Conservation (phyloP, 1,284 basidiomycete genomes). For the Melampsora larici-populina region DNA sequence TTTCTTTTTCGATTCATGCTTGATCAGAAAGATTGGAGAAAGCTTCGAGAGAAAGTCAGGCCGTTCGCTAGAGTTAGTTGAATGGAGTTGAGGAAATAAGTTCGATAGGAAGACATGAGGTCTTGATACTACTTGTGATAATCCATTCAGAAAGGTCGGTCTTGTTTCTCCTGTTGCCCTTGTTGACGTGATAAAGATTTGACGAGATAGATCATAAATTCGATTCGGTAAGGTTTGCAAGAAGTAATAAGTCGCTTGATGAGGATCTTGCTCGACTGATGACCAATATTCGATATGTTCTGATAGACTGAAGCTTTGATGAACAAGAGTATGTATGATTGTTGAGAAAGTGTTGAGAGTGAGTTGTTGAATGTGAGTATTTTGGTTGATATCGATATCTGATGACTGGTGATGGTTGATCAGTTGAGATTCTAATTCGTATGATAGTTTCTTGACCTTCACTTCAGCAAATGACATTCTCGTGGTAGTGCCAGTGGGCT, state of each 20-base stretch:
- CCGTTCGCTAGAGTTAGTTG: not conserved
- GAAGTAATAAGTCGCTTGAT: conserved; percentile 13
- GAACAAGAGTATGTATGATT: not conserved
- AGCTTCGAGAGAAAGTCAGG: conserved; percentile 16
- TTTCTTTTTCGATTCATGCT: conserved; percentile 27
- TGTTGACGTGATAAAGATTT: conserved; percentile 2
- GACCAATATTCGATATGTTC: conserved; percentile 31
- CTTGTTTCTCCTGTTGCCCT: not conserved
- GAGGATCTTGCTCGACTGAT: conserved; percentile 7
- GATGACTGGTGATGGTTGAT: no score
- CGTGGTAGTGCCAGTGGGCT: no score
- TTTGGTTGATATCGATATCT: no score
- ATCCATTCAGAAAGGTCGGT: not conserved
- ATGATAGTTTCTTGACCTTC: no score
- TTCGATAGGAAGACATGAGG: not conserved
- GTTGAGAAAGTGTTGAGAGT: no score
- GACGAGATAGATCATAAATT: not conserved
- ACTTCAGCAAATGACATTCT: no score
- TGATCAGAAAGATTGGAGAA: conserved; percentile 22
- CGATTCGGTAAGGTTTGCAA: conserved; percentile 23
- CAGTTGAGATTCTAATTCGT: no score
- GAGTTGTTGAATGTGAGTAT: no score
- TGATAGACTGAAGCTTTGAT: not conserved
- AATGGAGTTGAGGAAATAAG: conserved; percentile 1
- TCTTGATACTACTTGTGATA: not conserved